These are phyloP conservation scores for Pisolithus thermaeus DNA, from an alignment of 1,284 basidiomycete species.

Conservation along the genomic window DNA sequence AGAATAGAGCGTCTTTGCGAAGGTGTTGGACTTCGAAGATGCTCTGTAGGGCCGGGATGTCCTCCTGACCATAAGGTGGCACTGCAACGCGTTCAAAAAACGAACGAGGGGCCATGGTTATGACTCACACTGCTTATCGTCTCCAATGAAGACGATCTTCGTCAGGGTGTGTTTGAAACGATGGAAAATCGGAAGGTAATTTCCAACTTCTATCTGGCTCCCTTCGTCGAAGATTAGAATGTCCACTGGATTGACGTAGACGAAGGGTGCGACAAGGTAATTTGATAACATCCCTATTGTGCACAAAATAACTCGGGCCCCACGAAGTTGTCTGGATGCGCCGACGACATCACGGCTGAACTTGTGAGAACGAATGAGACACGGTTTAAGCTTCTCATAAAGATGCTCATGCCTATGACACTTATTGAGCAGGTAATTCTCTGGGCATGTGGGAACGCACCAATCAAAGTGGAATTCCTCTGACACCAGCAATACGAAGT, in stretches of 20 bases:
- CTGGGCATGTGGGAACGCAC: conserved; percentile 32
- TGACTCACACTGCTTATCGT: conserved; percentile 64
- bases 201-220: conserved; percentile 57
- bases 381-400: too few relatives aligned
- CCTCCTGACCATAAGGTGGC: conserved; percentile 43
- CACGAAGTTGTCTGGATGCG: conserved; percentile 27
- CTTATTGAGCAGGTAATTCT: conserved; percentile 2
- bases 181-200: conserved; percentile 51
- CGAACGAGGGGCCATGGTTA: background rate
- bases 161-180: conserved; percentile 39
- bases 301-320: conserved; percentile 52
- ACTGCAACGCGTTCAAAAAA: conserved; percentile 29
- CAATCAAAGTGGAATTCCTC: conserved; percentile 46
- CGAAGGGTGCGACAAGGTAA: conserved; percentile 25
- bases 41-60: conserved; percentile 33
- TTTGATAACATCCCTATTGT: conserved; percentile 42
- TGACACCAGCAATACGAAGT: conserved; percentile 41
- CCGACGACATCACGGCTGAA: too few relatives aligned
- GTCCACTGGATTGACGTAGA: conserved; percentile 38
- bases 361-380: too few relatives aligned
- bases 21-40: conserved; percentile 43
- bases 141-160: conserved; percentile 69
- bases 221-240: conserved; percentile 61
- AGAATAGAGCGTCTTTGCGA: conserved; percentile 25
- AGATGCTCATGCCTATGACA: conserved; percentile 52